Evolutionary conservation across 768 basidiomycete genomes (phyloP).

Genomic region (Lactifluus subvellereus): DNA sequence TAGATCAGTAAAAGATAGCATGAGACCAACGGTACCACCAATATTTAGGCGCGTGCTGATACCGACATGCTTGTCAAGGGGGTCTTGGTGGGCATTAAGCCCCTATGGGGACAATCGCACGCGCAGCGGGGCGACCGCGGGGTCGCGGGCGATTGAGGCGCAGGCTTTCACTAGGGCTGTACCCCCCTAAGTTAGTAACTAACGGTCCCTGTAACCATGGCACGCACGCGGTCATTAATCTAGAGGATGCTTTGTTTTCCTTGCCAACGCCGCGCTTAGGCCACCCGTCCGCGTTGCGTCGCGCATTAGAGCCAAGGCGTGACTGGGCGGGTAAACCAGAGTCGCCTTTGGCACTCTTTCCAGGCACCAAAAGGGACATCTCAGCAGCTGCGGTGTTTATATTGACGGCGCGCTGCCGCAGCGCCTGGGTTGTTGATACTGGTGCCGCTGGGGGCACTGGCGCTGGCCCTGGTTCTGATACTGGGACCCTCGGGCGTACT

Average conservation of each 20-base stretch:
- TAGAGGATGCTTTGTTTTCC: slow-evolving; percentile 36
- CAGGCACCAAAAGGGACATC: slow-evolving; percentile 38
- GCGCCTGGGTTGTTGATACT: slow-evolving; percentile 25
- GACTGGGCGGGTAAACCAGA: slow-evolving; percentile 36
- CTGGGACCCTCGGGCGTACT: slow-evolving; percentile 26
- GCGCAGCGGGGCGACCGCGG: slow-evolving; percentile 37
- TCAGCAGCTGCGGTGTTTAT: slow-evolving; percentile 5
- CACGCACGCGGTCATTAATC: slow-evolving; percentile 52
- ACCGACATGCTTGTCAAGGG: background rate
- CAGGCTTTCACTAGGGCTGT: slow-evolving; percentile 38
- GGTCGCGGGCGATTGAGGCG: slow-evolving; percentile 44
- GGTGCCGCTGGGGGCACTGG: slow-evolving; percentile 31
- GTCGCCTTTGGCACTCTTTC: slow-evolving; percentile 31
- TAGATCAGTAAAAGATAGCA: slow-evolving; percentile 4
- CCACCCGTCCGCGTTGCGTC: slow-evolving; percentile 57
- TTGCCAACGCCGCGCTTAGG: slow-evolving; percentile 54
- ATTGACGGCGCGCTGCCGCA: slow-evolving; percentile 17
- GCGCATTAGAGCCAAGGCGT: slow-evolving; percentile 48
- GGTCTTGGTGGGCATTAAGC: background rate
- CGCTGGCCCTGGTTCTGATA: slow-evolving; percentile 25
- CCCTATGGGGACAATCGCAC: slow-evolving; percentile 9
- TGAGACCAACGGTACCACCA: background rate
- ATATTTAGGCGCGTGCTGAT: no score
- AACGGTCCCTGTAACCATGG: background rate
- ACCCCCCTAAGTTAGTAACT: background rate